Evolutionary conservation across 225 moss, liverwort and hornwort species (phyloP).

Genomic region (Neckera pumila): DNA sequence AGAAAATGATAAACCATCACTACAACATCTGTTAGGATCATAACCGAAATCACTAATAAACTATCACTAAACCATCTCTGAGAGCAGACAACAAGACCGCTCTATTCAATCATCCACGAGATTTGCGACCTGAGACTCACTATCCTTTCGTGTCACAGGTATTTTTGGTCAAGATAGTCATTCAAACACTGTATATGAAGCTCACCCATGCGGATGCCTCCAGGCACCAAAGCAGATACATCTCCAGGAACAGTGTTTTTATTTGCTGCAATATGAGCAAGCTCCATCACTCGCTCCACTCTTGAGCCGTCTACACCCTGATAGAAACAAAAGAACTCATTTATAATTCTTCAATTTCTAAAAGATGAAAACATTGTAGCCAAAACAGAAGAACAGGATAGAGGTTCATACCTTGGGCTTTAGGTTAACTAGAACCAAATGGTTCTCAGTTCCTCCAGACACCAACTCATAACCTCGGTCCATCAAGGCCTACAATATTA

Average conservation of each 20-base stretch:
- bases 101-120: background rate
- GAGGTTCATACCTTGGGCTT: conserved; percentile 56
- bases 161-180: background rate
- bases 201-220: conserved; percentile 89
- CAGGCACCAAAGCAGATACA: conserved; percentile 88
- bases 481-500: conserved; percentile 36
- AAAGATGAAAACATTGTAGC: background rate
- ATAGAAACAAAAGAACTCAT: background rate
- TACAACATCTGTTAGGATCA: background rate
- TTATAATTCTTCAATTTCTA: background rate
- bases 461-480: conserved; percentile 76
- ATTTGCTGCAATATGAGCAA: conserved; percentile 93
- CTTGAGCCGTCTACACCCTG: conserved; percentile 99
- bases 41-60: background rate
- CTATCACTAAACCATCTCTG: background rate
- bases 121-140: background rate
- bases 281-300: conserved; percentile 93
- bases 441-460: conserved; percentile 87
- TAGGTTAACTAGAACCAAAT: conserved; percentile 79
- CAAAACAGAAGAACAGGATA: background rate
- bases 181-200: background rate
- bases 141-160: background rate
- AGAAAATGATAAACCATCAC: background rate
- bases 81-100: background rate
- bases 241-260: conserved; percentile 97